These are phyloP conservation scores for Pulveroboletus sp. DNA, from an alignment of 768 basidiomycete genomes.

Conservation along the genomic window DNA sequence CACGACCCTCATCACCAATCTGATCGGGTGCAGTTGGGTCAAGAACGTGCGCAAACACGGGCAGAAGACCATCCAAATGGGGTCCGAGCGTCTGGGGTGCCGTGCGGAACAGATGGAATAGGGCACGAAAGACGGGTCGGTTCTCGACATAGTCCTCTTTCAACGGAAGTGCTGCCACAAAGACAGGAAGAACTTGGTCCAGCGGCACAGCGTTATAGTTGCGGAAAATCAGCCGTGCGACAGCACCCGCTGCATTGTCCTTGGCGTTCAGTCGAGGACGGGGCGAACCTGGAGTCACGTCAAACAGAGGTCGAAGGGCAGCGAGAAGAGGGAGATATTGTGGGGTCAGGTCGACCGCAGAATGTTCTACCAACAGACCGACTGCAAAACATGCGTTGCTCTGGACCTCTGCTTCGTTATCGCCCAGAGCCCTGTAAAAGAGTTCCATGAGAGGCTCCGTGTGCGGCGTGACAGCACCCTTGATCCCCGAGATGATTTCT, in stretches of 20 bases:
- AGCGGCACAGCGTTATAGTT: slow-evolving; percentile 80
- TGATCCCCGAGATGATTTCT: slow-evolving; percentile 93
- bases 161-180: slow-evolving; percentile 80
- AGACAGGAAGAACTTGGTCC: slow-evolving; percentile 84
- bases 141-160: slow-evolving; percentile 90
- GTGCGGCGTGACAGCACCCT: slow-evolving; percentile 77
- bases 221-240: slow-evolving; percentile 81
- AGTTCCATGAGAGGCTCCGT: slow-evolving; percentile 81
- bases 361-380: slow-evolving; percentile 88
- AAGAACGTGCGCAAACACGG: slow-evolving; percentile 78
- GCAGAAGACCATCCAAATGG: slow-evolving; percentile 75
- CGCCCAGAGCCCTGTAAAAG: slow-evolving; percentile 78
- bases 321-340: slow-evolving; percentile 80
- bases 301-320: slow-evolving; percentile 81
- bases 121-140: slow-evolving; percentile 79
- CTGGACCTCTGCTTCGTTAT: slow-evolving; percentile 88
- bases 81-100: slow-evolving; percentile 67
- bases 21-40: slow-evolving; percentile 74
- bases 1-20: slow-evolving; percentile 75
- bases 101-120: slow-evolving; percentile 86
- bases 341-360: slow-evolving; percentile 72
- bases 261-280: slow-evolving; percentile 75
- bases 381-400: slow-evolving; percentile 95
- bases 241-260: slow-evolving; percentile 96
- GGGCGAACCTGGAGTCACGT: slow-evolving; percentile 59